Evolutionary conservation across 805 yeast genomes (phyloP).

Genomic region (Spathaspora sp.): DNA sequence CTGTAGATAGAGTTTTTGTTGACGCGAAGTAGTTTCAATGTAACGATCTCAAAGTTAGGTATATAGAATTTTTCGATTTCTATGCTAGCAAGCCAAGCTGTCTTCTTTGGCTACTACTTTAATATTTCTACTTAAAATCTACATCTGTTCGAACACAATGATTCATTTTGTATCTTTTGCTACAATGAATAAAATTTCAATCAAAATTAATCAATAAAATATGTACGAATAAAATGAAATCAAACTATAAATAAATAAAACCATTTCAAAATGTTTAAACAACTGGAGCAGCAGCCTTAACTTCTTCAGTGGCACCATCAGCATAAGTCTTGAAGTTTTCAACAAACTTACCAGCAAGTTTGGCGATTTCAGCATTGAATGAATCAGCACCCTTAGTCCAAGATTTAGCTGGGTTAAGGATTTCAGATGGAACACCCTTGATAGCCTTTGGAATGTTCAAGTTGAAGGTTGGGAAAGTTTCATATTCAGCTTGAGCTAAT

Average conservation of each 20-base stretch:
- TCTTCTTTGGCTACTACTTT: too few relatives aligned
- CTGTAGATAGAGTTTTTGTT: too few relatives aligned
- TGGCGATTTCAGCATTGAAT: conserved; percentile 40
- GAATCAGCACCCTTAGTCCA: conserved; percentile 55
- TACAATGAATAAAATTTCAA: not conserved
- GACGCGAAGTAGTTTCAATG: too few relatives aligned
- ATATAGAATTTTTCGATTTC: too few relatives aligned
- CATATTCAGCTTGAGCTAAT: conserved; percentile 74
- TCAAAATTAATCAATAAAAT: not conserved
- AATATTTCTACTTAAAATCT: too few relatives aligned
- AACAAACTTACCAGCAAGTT: conserved; percentile 72
- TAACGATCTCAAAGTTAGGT: too few relatives aligned
- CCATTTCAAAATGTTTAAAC: conserved; percentile 14
- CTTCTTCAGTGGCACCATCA: conserved; percentile 79
- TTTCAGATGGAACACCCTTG: conserved; percentile 76
- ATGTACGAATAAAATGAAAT: not conserved
- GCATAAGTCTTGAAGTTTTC: conserved; percentile 86
- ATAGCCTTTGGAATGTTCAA: conserved; percentile 80
- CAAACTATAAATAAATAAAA: not conserved
- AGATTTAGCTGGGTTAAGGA: conserved; percentile 81
- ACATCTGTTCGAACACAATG: too few relatives aligned
- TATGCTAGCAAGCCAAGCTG: too few relatives aligned
- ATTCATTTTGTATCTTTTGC: not conserved
- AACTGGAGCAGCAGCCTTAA: conserved; percentile 88
- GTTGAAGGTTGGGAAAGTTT: conserved; percentile 81